Evolutionary conservation across 2,329 filamentous ascomycete species (phyloP).

Genomic region (Colletotrichum abscissum): DNA sequence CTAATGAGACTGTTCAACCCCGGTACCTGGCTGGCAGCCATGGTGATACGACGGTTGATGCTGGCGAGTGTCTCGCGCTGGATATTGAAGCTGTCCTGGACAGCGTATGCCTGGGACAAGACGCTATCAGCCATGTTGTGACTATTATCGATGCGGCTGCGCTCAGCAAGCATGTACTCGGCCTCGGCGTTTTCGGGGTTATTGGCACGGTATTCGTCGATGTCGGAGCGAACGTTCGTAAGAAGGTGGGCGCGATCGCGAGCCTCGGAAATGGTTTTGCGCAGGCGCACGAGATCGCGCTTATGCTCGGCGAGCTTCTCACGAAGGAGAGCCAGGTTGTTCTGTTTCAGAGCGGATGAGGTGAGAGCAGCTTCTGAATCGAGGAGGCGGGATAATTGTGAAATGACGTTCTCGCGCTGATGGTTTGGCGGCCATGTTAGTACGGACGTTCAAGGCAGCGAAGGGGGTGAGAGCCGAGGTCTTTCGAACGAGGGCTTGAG

Average conservation of each 20-base stretch:
- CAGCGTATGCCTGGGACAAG: conserved; percentile 93
- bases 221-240: conserved; percentile 90
- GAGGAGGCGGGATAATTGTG: conserved; percentile 86
- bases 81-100: conserved; percentile 89
- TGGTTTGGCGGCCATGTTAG: conserved; percentile 59
- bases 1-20: conserved; percentile 93
- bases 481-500: neutral
- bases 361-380: conserved; percentile 91
- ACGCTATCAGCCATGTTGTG: conserved; percentile 91
- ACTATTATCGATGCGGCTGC: conserved; percentile 85
- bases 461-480: neutral
- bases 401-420: conserved; percentile 84
- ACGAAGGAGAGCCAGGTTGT: conserved; percentile 90
- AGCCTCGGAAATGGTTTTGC: conserved; percentile 77
- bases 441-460: neutral
- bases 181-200: conserved; percentile 88
- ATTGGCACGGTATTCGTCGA: conserved; percentile 84
- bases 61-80: conserved; percentile 90
- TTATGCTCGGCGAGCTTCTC: conserved; percentile 91
- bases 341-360: conserved; percentile 95
- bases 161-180: conserved; percentile 97
- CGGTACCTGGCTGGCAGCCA: conserved; percentile 90
- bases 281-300: conserved; percentile 82
- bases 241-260: conserved; percentile 92
- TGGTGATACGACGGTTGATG: conserved; percentile 90